Base-by-base conservation (phyloP, 2,329 filamentous ascomycete genomes). In the Whalleya microplaca region DNA sequence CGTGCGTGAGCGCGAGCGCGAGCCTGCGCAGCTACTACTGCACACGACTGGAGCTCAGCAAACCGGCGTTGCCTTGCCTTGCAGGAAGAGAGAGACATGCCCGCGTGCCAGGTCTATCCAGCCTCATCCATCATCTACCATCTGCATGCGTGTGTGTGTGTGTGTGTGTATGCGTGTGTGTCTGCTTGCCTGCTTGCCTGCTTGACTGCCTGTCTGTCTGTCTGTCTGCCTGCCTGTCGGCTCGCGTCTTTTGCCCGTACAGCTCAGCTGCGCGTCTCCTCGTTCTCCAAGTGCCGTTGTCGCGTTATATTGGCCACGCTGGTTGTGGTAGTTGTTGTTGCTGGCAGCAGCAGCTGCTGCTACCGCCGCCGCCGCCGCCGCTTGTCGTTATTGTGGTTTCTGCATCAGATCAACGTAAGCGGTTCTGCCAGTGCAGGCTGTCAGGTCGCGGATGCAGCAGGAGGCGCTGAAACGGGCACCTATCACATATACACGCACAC, bases 31-130 rank as follows among this genome's bases (percentile, higher is more conserved):
- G 47, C 46, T 45, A 55, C 23, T 52, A 41, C 43, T 48, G 46
- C 29, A 53, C 53, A 51, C 43, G 48, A 59, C 57, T 54, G 54
- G 44, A 60, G 57, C 57, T 52, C 57, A 60, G 54, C 59, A 59
- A 58, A 60, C 54, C 45, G 50, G 50, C 29, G 20, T 51, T 29
- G 54, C 51, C 43, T 52, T 50, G 52, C 51, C 52, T 53, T 42
- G 19, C 53, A 48, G 18, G n/a, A 19, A 20, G 9, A 48, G 16
- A 48, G 19, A 48, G 23, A 27, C 23, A 42, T 10, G 41, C n/a
- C 41, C 16, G 18, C 29, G 20, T 37, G 20, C 41, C 21, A 43
- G 21, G 23, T 44, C 40, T 32, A 49, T 43, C 46, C 53, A 55
- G 50, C 51, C 53, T 55, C 51, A 18, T 41, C 49, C 50, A 41